Conservation (phyloP, 2,329 filamentous ascomycete genomes). For the Talaromyces pinophilus region DNA sequence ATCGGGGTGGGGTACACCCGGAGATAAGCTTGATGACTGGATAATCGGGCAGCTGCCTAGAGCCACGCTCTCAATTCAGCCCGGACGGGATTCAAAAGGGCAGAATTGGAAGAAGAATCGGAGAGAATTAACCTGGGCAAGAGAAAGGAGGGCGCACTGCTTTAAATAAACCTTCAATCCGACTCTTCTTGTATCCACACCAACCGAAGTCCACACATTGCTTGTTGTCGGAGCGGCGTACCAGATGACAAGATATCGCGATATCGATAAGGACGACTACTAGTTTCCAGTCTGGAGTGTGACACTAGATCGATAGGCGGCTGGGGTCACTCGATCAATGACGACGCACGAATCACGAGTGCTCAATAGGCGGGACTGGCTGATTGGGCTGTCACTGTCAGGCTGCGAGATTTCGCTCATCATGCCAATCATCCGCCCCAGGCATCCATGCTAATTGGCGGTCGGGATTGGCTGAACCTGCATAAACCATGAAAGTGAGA, state of each 20-base stretch:
- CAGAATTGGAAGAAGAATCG: not conserved
- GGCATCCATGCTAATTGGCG: conserved; percentile 13
- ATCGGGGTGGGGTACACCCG: conserved; percentile 11
- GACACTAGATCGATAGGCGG: conserved; percentile 10
- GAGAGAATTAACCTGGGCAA: not conserved
- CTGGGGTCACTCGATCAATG: conserved; percentile 14
- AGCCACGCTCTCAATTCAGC: conserved; percentile 6
- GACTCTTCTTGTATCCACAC: not conserved
- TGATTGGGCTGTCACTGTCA: conserved; percentile 19
- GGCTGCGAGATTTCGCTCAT: conserved; percentile 18
- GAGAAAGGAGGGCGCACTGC: not conserved
- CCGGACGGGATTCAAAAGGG: not conserved
- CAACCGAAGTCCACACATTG: not conserved
- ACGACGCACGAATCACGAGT: conserved; percentile 7
- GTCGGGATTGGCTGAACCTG: conserved; percentile 10
- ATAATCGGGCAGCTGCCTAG: not conserved
- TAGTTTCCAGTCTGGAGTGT: conserved; percentile 8
- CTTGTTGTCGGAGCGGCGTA: not conserved
- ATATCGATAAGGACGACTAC: not conserved
- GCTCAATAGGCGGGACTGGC: not conserved
- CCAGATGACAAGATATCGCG: conserved; percentile 3
- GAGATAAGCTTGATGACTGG: conserved; percentile 16
- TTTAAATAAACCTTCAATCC: not conserved
- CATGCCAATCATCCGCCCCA: conserved; percentile 9
- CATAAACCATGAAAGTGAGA: conserved; percentile 7